A percentile compares a stretch with the other conserved stretches of the same genome.
These are phyloP conservation scores for Suhomyces choctaworum DNA, from an alignment of 1,139 yeast species.

Conservation along the genomic window DNA sequence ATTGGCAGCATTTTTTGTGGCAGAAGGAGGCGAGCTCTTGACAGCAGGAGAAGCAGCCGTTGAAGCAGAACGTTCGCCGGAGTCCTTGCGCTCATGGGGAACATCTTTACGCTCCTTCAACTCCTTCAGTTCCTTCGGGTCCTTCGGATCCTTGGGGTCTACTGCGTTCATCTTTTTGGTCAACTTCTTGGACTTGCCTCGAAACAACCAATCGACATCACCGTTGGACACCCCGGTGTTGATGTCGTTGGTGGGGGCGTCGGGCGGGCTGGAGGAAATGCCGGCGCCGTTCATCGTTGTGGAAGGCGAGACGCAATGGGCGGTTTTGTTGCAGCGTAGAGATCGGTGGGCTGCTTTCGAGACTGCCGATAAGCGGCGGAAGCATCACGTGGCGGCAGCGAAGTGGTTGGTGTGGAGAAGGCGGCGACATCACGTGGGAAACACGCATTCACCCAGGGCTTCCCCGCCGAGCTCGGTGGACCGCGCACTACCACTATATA, in stretches of 20 bases:
- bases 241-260: slow-evolving; percentile 14
- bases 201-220: slow-evolving; percentile 74
- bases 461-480: too few species aligned
- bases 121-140: not conserved
- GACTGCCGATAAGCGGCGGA: too few species aligned
- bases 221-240: slow-evolving; percentile 64
- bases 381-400: too few species aligned
- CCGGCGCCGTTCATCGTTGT: slow-evolving; percentile 3
- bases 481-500: too few species aligned
- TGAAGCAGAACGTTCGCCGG: not conserved
- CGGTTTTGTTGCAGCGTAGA: too few species aligned
- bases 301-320: not conserved
- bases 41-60: too few species aligned
- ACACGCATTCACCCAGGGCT: too few species aligned
- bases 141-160: not conserved
- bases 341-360: too few species aligned
- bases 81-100: not conserved
- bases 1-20: not conserved
- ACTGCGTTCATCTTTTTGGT: slow-evolving; percentile 39
- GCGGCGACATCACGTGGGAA: too few species aligned
- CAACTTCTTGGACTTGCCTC: slow-evolving; percentile 62
- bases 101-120: not conserved
- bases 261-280: slow-evolving; percentile 6
- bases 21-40: not conserved
- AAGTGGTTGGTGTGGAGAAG: too few species aligned